Evolutionary conservation across 148 eudicot genomes (phyloP).

Genomic region (Camellia japonica): DNA sequence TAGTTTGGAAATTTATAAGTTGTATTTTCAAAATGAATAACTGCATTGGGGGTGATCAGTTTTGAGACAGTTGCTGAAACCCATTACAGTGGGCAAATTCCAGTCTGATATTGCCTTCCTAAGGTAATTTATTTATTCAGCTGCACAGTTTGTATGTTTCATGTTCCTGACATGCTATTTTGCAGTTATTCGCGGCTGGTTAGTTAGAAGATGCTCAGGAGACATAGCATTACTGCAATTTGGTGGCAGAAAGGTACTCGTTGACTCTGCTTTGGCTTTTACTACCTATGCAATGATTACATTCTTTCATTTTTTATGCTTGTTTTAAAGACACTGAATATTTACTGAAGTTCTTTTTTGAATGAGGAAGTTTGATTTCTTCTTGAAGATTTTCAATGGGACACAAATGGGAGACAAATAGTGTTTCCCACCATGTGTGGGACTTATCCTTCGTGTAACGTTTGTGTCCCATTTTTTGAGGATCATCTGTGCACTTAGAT

Average conservation of each 20-base stretch:
- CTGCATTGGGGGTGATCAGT: not conserved
- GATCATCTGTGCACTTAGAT: too few species aligned
- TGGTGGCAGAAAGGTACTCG: conserved; percentile 58
- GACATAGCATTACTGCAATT: conserved; percentile 68
- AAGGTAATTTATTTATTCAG: not conserved
- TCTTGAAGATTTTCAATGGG: too few species aligned
- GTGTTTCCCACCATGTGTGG: too few species aligned
- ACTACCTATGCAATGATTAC: not conserved
- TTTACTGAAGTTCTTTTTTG: not conserved
- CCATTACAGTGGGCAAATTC: not conserved
- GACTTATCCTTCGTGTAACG: too few species aligned
- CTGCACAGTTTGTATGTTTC: not conserved
- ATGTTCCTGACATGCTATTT: not conserved
- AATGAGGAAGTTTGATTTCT: too few species aligned
- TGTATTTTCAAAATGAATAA: not conserved
- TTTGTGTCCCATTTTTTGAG: too few species aligned
- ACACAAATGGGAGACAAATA: too few species aligned
- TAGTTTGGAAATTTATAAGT: not conserved
- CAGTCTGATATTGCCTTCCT: not conserved
- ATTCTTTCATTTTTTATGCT: not conserved
- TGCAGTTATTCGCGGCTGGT: conserved; percentile 88
- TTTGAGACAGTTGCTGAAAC: not conserved
- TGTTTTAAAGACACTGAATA: not conserved
- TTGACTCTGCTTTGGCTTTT: conserved; percentile 5
- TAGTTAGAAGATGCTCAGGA: conserved; percentile 90